Evolutionary conservation across 768 basidiomycete genomes (phyloP).

Genomic region (Podaxis sp.): DNA sequence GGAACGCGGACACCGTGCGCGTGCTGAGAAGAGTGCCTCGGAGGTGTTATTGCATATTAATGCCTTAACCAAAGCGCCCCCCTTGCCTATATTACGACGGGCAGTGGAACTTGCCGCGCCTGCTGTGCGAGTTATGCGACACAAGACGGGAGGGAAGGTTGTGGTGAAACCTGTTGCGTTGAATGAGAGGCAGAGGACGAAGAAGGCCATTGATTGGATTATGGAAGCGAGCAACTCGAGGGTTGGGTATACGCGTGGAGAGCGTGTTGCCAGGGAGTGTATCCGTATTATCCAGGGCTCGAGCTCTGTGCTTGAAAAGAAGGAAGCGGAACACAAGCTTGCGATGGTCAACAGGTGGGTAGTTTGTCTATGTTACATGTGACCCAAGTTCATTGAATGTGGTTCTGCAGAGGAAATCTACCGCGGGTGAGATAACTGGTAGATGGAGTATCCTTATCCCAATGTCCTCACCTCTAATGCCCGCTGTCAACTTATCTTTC

Average conservation of each 20-base stretch:
- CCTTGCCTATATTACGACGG: constrained; percentile 74
- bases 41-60: constrained; percentile 72
- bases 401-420: constrained; percentile 14
- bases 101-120: constrained; percentile 74
- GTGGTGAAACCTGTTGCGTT: constrained; percentile 68
- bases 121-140: constrained; percentile 58
- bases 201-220: constrained; percentile 71
- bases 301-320: constrained; percentile 57
- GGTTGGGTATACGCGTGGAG: constrained; percentile 57
- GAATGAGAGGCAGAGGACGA: constrained; percentile 76
- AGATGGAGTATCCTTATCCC: neutral
- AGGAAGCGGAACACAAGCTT: constrained; percentile 60
- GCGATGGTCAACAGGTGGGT: constrained; percentile 81
- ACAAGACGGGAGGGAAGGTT: constrained; percentile 66
- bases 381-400: neutral
- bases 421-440: constrained; percentile 8
- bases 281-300: constrained; percentile 67
- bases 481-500: neutral
- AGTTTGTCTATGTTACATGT: neutral
- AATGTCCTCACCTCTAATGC: neutral
- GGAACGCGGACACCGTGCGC: constrained; percentile 62
- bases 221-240: constrained; percentile 59
- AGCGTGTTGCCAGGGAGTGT: constrained; percentile 78
- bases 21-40: constrained; percentile 55
- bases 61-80: constrained; percentile 72